Percentiles rank a stretch among this genome's conserved stretches.
phyloP scores from a whole-genome alignment of 1,284 basidiomycete genomes.

The Ceratobasidium sp. region DNA sequence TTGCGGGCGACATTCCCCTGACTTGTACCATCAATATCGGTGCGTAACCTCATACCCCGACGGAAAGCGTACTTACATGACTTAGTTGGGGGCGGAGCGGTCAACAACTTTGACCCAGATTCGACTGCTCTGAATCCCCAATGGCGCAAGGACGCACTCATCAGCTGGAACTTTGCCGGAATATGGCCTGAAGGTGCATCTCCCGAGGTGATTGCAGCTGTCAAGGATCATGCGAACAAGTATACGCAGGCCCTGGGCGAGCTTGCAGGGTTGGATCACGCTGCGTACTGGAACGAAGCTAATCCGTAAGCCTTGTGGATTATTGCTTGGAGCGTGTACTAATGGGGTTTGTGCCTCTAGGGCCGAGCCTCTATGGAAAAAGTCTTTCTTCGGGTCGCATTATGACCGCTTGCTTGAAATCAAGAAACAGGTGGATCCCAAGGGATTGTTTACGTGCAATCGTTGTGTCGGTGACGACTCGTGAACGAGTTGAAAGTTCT shows the following conservation, averaged over 20 bases:
- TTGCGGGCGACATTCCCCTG: not conserved
- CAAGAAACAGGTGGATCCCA: constrained; percentile 4
- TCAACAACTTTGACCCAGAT: too few relatives aligned
- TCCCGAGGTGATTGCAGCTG: constrained; percentile 44
- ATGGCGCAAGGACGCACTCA: constrained; percentile 52
- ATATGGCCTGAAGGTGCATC: constrained; percentile 50
- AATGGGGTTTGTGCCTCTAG: not conserved
- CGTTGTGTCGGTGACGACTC: constrained; percentile 14
- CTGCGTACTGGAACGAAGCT: constrained; percentile 56
- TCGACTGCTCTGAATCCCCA: constrained; percentile 54
- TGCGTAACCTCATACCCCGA: not conserved
- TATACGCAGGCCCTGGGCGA: constrained; percentile 44
- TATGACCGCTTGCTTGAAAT: constrained; percentile 15
- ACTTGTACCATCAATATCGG: not conserved
- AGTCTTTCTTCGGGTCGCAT: constrained; percentile 12
- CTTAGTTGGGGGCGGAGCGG: constrained; percentile 53
- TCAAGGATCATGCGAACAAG: constrained; percentile 45
- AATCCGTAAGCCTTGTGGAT: constrained; percentile 45
- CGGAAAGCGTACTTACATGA: too few relatives aligned
- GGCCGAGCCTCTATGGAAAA: constrained; percentile 4
- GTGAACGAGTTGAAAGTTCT: too few relatives aligned
- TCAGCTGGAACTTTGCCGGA: constrained; percentile 44
- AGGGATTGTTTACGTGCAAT: constrained; percentile 19
- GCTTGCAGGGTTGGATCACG: constrained; percentile 47
- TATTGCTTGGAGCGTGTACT: not conserved